phyloP scores from a whole-genome alignment of 208 protist genomes.

The Endotrypanum monterogeii region DNA sequence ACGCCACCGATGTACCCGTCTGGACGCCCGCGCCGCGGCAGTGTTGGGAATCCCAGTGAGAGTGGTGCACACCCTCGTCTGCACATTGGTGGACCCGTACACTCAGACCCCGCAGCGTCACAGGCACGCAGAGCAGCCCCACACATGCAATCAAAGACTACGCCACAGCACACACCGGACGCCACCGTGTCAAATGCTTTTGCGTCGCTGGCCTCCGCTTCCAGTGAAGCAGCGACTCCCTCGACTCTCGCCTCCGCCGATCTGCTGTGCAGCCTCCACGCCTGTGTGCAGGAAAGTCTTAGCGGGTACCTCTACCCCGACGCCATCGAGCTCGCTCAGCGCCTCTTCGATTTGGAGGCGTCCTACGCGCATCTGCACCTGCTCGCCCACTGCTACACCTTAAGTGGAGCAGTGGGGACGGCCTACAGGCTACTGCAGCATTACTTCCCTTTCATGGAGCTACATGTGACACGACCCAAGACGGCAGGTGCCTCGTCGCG shows the following conservation, averaged over 20 bases:
- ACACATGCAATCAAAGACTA: background rate
- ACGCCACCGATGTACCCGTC: background rate
- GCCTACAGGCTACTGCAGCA: slow-evolving; percentile 63
- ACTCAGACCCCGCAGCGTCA: background rate
- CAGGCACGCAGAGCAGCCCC: background rate
- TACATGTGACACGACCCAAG: slow-evolving; percentile 29
- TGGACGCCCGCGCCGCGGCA: background rate
- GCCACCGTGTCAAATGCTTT: background rate
- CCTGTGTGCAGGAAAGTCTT: slow-evolving; percentile 64
- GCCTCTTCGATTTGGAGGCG: slow-evolving; percentile 64
- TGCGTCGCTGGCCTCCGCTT: background rate
- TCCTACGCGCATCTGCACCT: slow-evolving; percentile 58
- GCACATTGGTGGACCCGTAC: background rate
- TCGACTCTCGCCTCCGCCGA: slow-evolving; percentile 9
- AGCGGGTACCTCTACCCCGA: slow-evolving; percentile 69
- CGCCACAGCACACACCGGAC: background rate
- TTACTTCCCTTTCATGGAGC: slow-evolving; percentile 64
- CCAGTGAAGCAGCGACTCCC: background rate
- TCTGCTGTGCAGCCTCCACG: slow-evolving; percentile 23
- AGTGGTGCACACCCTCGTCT: background rate
- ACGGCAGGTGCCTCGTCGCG: slow-evolving; percentile 11
- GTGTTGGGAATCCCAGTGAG: background rate
- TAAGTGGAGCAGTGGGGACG: slow-evolving; percentile 50
- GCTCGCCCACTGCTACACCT: slow-evolving; percentile 76
- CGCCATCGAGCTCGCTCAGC: slow-evolving; percentile 90